phyloP scores from a whole-genome alignment of 2,329 filamentous ascomycete species.

The Cylindrodendrum hubeiense region DNA sequence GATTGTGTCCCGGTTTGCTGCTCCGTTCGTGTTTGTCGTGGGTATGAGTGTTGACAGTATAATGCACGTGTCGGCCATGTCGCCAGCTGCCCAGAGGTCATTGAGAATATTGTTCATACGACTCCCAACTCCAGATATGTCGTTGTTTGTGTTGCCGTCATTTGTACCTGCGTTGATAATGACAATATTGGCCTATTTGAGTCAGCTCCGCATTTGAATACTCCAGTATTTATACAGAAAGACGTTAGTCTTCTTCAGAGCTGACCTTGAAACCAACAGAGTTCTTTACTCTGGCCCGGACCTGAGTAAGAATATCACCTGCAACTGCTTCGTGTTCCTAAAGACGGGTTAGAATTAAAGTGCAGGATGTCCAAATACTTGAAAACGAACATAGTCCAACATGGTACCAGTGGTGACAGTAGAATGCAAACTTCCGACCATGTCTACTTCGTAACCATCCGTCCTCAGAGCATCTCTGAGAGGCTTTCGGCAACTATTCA shows the following conservation, averaged over 20 bases:
- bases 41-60: too few species aligned
- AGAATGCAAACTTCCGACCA: not conserved
- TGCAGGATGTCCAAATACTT: too few species aligned
- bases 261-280: not conserved
- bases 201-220: too few species aligned
- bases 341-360: not conserved
- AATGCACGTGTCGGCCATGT: too few species aligned
- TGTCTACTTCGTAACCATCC: not conserved
- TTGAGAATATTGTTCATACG: not conserved
- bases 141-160: not conserved
- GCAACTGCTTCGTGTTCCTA: slow-evolving; percentile 4
- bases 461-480: not conserved
- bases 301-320: not conserved
- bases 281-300: not conserved
- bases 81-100: not conserved
- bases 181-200: too few species aligned
- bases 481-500: not conserved
- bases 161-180: not conserved
- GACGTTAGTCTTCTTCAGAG: too few species aligned
- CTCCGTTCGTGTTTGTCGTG: too few species aligned
- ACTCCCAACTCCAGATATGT: not conserved
- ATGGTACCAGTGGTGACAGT: not conserved
- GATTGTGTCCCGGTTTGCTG: not conserved
- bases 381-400: not conserved
- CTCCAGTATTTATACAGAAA: too few species aligned